Evolutionary conservation across 2,329 filamentous ascomycete genomes (phyloP).

Genomic region (Fusarium lyarnte): DNA sequence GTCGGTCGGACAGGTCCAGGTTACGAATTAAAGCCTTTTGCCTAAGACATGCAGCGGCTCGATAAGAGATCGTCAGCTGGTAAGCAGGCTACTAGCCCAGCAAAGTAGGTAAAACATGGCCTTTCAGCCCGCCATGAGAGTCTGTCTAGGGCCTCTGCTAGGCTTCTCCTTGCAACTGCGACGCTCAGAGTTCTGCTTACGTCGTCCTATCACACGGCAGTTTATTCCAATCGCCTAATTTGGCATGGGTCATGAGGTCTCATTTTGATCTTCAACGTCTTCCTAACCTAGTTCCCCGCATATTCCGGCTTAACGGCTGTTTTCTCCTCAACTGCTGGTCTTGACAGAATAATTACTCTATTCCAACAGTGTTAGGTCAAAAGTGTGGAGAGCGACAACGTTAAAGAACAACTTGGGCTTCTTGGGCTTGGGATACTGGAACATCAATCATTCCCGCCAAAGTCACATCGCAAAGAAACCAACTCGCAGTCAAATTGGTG

Average conservation of each 20-base stretch:
- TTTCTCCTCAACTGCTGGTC: neutral
- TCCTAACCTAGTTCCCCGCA: constrained; percentile 7
- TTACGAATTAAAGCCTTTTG: constrained; percentile 20
- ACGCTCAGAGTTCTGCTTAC: constrained; percentile 5
- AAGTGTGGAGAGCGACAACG: neutral
- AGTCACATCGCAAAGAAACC: constrained; percentile 16
- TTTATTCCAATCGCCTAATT: constrained; percentile 23
- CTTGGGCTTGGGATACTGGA: constrained; percentile 11
- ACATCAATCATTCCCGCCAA: constrained; percentile 22
- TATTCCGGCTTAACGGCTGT: neutral
- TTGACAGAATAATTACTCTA: neutral
- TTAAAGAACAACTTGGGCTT: constrained; percentile 1
- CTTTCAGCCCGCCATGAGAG: constrained; percentile 7
- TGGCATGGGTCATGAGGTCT: constrained; percentile 2
- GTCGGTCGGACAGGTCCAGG: neutral
- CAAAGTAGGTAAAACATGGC: neutral
- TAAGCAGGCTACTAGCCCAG: neutral
- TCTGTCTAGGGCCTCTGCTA: neutral
- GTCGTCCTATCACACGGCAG: constrained; percentile 25
- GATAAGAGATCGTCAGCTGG: constrained; percentile 23
- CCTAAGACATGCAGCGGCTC: constrained; percentile 27
- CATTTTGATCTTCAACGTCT: constrained; percentile 3
- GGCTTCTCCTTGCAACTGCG: neutral
- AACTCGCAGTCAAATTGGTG: constrained; percentile 4
- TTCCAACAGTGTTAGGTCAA: neutral